These are phyloP conservation scores for Eimeria brunetti DNA, from an alignment of 169 alveolate genomes.

Conservation along the genomic window DNA sequence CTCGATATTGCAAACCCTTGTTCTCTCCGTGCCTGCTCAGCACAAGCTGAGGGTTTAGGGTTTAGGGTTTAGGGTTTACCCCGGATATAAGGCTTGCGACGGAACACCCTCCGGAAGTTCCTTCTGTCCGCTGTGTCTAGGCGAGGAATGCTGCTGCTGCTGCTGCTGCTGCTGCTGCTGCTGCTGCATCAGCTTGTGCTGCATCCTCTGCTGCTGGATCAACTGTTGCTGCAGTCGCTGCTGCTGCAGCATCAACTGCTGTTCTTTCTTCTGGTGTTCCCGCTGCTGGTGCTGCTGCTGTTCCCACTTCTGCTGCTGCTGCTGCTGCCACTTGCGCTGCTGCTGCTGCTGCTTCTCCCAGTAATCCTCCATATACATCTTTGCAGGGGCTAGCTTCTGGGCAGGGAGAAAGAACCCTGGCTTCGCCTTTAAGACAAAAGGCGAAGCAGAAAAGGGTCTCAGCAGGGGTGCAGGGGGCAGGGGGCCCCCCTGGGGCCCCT, in stretches of 20 bases:
- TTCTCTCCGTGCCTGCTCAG: background rate
- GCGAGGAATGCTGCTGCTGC: background rate
- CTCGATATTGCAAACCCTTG: background rate
- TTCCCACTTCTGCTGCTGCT: background rate
- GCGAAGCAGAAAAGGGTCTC: constrained; percentile 31
- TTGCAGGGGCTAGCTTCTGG: constrained; percentile 19
- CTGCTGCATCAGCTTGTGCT: background rate
- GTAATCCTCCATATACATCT: constrained; percentile 37
- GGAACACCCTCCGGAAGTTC: background rate
- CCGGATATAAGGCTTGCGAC: background rate
- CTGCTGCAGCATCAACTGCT: background rate
- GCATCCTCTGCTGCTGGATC: background rate
- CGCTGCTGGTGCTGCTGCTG: background rate
- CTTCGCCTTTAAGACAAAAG: constrained; percentile 35
- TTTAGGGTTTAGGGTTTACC: constrained; percentile 25
- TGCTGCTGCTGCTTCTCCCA: constrained; percentile 12
- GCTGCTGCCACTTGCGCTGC: constrained; percentile 9
- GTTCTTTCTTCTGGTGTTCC: background rate
- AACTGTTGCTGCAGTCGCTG: background rate
- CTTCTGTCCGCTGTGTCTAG: background rate
- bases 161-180: background rate
- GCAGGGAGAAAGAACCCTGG: constrained; percentile 51
- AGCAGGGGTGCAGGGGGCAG: constrained; percentile 20
- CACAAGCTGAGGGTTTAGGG: background rate
- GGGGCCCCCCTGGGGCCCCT: background rate